phyloP scores from a whole-genome alignment of 345 rosid genomes.

The Xanthoceras sorbifolium region DNA sequence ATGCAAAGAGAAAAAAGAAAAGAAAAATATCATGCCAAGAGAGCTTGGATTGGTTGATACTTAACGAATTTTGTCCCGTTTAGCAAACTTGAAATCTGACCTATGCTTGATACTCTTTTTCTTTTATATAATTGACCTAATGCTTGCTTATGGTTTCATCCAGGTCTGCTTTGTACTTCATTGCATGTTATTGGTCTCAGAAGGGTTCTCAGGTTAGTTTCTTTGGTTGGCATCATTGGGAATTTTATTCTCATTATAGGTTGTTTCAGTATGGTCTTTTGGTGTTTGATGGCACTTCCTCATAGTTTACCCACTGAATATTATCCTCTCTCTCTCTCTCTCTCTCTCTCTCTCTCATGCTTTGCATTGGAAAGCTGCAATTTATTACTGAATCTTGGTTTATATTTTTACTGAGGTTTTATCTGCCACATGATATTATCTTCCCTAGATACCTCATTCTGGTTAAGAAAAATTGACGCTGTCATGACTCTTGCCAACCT shows the following conservation, averaged over 20 bases:
- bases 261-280: neutral
- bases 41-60: neutral
- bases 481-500: neutral
- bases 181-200: conserved; percentile 72
- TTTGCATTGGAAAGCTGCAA: neutral
- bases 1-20: neutral
- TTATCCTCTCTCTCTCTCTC: neutral
- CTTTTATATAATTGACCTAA: neutral
- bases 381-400: neutral
- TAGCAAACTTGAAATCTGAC: conserved; percentile 8
- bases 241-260: conserved; percentile 3
- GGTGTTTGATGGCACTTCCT: neutral
- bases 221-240: conserved; percentile 20
- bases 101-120: neutral
- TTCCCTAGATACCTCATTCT: neutral
- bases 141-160: conserved; percentile 29
- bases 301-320: neutral
- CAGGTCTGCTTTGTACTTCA: conserved; percentile 88
- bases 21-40: neutral
- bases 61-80: neutral
- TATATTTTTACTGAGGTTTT: neutral
- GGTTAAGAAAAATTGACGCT: neutral
- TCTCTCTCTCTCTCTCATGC: neutral
- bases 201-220: conserved; percentile 82
- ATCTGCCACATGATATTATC: neutral